Base-by-base conservation (phyloP, 768 basidiomycete species). In the Rhizopogon roseolus region DNA sequence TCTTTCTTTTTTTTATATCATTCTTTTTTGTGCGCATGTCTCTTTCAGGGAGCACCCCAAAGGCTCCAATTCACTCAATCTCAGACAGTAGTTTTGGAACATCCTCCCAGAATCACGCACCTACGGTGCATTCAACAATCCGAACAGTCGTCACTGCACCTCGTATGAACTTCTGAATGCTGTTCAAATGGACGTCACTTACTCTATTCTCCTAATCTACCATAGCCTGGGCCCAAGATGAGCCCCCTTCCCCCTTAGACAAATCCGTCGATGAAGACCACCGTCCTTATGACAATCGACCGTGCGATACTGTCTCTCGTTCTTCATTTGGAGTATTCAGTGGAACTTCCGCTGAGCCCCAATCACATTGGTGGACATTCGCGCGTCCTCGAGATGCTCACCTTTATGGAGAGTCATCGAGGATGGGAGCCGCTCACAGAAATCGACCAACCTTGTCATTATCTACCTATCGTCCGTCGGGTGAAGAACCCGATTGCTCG, bases 171-270 rank as follows among this genome's bases (percentile, higher is more conserved):
- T 51, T 46, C 29, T 27, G 37, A 41, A 41, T 49, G 14, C 27
- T 37, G 22, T 22, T 22, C 22, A 22, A 22, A 32, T 38, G 16
- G 29, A 54, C 50, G 17, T 17, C 28, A 22, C 55, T 54, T 43
- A 58, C 46, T 22, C 9, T 41, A 51, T 51, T 1, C 34, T 11
- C n/a, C 3, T 54, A 54, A 41, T 53, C 49, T 40, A 34, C 50
- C 45, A 11, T 50, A 93, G 90, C 90, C 46, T 93, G 90, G 90
- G 90, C 90, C 4, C 76, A 80, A 60, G 86, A 92, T 64, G 90
- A 93, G 63, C 88, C 88, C 4, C 87, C 88, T 4, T 90, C 88
- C 0, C 87, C 88, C 1, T 79, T 72, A 3, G 77, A 77, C 41
- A 60, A 66, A 32, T 64, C 64, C 41, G 77, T 82, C 45, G 75